Percentiles rank a stretch among this genome's conserved stretches.
Evolutionary conservation across 2,329 filamentous ascomycete genomes (phyloP).

Genomic region (Alternaria brassicicola): DNA sequence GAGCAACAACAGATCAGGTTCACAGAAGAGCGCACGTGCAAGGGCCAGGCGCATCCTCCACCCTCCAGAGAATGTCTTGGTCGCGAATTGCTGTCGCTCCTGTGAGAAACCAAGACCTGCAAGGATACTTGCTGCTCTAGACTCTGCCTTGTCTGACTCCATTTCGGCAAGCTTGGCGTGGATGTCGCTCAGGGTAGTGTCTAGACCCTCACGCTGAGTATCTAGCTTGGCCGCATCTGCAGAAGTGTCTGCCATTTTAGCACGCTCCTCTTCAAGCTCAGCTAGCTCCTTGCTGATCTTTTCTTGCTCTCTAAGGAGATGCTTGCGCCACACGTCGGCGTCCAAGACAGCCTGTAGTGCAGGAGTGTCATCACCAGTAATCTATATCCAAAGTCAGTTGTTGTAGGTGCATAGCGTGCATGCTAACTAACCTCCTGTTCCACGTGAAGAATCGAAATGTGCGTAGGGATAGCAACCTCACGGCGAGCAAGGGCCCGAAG

Average conservation of each 20-base stretch:
- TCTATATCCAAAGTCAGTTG: slow-evolving; percentile 57
- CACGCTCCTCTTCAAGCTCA: slow-evolving; percentile 76
- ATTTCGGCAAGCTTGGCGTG: slow-evolving; percentile 93
- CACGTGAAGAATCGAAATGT: slow-evolving; percentile 98
- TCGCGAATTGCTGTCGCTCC: slow-evolving; percentile 89
- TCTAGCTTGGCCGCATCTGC: slow-evolving; percentile 85
- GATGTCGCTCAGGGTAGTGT: slow-evolving; percentile 88
- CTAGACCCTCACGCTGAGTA: slow-evolving; percentile 84
- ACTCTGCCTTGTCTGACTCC: slow-evolving; percentile 98
- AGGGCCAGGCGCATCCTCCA: slow-evolving; percentile 98
- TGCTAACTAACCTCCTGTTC: slow-evolving; percentile 81
- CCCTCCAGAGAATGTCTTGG: slow-evolving; percentile 98
- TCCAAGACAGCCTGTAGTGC: slow-evolving; percentile 94
- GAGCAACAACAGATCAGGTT: slow-evolving; percentile 91
- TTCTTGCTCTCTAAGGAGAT: slow-evolving; percentile 86
- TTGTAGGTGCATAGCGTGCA: background rate
- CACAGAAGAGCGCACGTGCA: slow-evolving; percentile 94
- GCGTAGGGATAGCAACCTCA: slow-evolving; percentile 92
- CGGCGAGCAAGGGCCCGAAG: slow-evolving; percentile 87
- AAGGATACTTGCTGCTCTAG: slow-evolving; percentile 91
- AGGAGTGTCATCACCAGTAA: slow-evolving; percentile 92
- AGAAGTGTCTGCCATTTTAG: slow-evolving; percentile 87
- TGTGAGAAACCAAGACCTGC: slow-evolving; percentile 95
- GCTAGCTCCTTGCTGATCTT: slow-evolving; percentile 80
- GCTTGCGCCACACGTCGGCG: slow-evolving; percentile 98